Percentiles rank a stretch among this genome's conserved stretches.
Evolutionary conservation across 2,329 filamentous ascomycete species (phyloP).

Genomic region (Didymellaceae sp.): DNA sequence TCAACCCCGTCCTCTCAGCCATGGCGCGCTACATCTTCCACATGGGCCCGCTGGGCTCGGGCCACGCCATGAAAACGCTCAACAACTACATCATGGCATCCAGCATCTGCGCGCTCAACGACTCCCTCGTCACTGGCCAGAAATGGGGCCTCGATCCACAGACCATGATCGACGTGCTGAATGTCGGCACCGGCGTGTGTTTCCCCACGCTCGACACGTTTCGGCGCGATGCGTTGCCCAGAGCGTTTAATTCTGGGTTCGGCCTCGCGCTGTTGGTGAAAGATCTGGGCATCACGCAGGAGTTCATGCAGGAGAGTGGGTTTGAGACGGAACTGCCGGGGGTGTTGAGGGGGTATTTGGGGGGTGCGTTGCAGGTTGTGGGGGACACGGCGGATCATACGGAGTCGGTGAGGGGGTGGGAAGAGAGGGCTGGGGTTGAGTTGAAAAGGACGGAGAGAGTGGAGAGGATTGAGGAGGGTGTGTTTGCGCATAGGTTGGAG

Average conservation of each 20-base stretch:
- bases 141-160: constrained; percentile 48
- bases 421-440: constrained; percentile 42
- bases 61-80: constrained; percentile 45
- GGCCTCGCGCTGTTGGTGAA: constrained; percentile 46
- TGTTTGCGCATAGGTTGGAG: constrained; percentile 4
- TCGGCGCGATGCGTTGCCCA: constrained; percentile 19
- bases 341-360: constrained; percentile 40
- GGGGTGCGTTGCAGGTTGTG: constrained; percentile 39
- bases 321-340: constrained; percentile 41
- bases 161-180: constrained; percentile 51
- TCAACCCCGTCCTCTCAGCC: constrained; percentile 40
- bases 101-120: constrained; percentile 41
- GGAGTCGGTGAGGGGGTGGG: constrained; percentile 44
- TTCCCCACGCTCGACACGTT: constrained; percentile 41
- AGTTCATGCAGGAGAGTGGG: constrained; percentile 43
- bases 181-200: constrained; percentile 50
- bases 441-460: too few relatives aligned
- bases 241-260: constrained; percentile 43
- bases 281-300: constrained; percentile 46
- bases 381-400: constrained; percentile 45
- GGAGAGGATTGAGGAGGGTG: neutral
- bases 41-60: constrained; percentile 45
- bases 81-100: constrained; percentile 47
- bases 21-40: constrained; percentile 47
- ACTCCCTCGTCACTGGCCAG: constrained; percentile 43